Conservation (phyloP, 257 asterid genomes). For the Solanum raphanifolium region DNA sequence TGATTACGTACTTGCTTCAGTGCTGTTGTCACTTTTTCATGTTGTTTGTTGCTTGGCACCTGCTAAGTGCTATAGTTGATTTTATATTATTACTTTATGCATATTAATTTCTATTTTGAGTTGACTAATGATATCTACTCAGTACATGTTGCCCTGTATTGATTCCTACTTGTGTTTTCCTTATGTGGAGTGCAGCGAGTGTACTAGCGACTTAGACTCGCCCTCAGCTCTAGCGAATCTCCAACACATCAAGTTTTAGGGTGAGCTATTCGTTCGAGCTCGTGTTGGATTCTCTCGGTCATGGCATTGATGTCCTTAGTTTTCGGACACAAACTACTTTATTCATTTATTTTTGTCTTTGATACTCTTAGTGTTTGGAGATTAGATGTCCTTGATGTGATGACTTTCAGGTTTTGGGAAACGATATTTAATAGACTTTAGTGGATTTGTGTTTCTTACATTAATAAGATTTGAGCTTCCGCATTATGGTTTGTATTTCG, state of each 20-base stretch:
- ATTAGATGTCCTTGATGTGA: background rate
- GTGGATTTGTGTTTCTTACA: background rate
- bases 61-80: background rate
- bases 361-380: background rate
- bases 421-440: background rate
- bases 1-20: background rate
- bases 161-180: background rate
- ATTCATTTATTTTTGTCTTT: background rate
- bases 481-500: background rate
- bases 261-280: background rate
- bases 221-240: background rate
- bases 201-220: background rate
- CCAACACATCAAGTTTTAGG: background rate
- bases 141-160: background rate
- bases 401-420: background rate
- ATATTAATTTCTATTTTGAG: background rate
- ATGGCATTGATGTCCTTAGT: background rate
- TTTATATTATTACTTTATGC: background rate
- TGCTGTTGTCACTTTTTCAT: background rate
- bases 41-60: background rate
- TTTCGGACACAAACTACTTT: background rate
- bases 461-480: background rate
- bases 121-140: background rate
- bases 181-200: background rate
- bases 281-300: background rate